Conservation (phyloP, 1,139 yeast species). For the Kodamaea ohmeri region DNA sequence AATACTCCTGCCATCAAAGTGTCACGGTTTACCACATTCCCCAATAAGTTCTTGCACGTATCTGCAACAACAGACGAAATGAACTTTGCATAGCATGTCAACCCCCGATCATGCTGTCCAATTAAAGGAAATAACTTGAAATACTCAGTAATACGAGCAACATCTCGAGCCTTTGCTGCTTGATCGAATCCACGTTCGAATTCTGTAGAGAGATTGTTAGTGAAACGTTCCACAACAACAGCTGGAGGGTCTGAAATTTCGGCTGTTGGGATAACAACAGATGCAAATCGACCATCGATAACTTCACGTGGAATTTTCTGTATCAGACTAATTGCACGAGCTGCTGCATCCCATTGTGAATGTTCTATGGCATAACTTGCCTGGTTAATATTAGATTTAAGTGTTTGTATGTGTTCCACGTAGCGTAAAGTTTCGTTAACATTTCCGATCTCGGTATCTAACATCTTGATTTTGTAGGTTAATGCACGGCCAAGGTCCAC, state of each 20-base stretch:
- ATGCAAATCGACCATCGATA: conserved; percentile 67
- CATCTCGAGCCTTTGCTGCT: conserved; percentile 68
- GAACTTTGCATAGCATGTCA: conserved; percentile 78
- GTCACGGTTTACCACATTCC: conserved; percentile 33
- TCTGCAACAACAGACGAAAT: conserved; percentile 82
- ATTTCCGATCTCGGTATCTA: conserved; percentile 69
- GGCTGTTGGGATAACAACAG: conserved; percentile 82
- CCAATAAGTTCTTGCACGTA: conserved; percentile 63
- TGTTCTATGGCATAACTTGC: conserved; percentile 67
- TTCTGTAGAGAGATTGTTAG: conserved; percentile 51
- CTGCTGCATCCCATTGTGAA: conserved; percentile 70
- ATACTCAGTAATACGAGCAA: conserved; percentile 67
- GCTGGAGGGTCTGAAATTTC: conserved; percentile 84
- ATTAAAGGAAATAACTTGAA: conserved; percentile 88
- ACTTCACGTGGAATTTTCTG: conserved; percentile 50
- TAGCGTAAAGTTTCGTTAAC: conserved; percentile 64
- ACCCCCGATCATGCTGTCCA: conserved; percentile 67
- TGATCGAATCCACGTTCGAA: conserved; percentile 63
- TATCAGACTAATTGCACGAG: conserved; percentile 53
- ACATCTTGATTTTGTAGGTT: conserved; percentile 64
- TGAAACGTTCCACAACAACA: conserved; percentile 56
- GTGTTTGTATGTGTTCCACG: conserved; percentile 60
- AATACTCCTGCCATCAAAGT: conserved; percentile 48
- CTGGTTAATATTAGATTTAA: conserved; percentile 63
- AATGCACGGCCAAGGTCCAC: conserved; percentile 64